Base-by-base conservation (phyloP, 2,329 filamentous ascomycete species). In the Calonectria ilicicola region DNA sequence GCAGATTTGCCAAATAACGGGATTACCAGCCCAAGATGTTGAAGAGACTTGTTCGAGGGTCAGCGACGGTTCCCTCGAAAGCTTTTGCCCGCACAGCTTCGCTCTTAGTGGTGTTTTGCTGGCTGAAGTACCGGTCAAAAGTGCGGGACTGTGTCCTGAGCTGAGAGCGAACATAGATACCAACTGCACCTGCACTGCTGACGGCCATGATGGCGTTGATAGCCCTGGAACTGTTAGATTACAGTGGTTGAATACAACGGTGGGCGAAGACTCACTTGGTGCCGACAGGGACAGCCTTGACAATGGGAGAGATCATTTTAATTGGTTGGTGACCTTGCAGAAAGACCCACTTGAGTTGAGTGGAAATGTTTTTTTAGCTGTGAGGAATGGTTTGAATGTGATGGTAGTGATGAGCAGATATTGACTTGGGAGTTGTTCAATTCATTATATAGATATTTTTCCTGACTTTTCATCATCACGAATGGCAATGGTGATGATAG, bases 51-150 rank as follows among this genome's bases (percentile, higher is more conserved):
- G 74, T 82, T 58, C 83, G 81, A 23, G 83, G 83, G 66, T 84
- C 83, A 32, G 76, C 73, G 23, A 75, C 76, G 21, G 23, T 51
- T 26, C 81, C 82, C 0, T 81, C 80, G 69, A 85, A 85, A 29
- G 82, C 77, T 38, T 67, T 82, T 64, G 72, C 75, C 27, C 83
- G 79, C 17, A 78, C 79, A 5, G 80, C 81, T 66, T 85, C 83
- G 69, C 84, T 85, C 71, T 83, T 73, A 7, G 82, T 74, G 9
- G 80, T 84, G 76, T 84, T 81, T 80, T 85, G 85, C 69, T 82
- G 80, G 42, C 81, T 68, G 72, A 85, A 85, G 73, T 80, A 83
- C 46, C 80, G 80, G 72, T 85, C 84, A 77, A 85, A 82, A 5
- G 79, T 81, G 35, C 75, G 74, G 5, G 83, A 84, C 65, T 83